A percentile compares a stretch with the other conserved stretches of the same genome.
These are phyloP conservation scores for Lentinula detonsa DNA, from an alignment of 768 basidiomycete species.

Conservation along the genomic window DNA sequence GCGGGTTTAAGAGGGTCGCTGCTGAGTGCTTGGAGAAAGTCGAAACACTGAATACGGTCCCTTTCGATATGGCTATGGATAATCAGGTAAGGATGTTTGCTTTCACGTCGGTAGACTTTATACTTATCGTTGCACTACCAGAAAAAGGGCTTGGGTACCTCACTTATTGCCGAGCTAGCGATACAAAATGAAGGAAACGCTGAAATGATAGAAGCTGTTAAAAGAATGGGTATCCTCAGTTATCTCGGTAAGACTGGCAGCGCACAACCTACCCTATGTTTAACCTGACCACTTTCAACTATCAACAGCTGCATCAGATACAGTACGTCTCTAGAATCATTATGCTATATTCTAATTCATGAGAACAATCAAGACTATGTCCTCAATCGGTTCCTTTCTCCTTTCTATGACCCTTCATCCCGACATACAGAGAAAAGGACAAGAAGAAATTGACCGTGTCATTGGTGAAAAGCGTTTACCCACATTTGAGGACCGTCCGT, in stretches of 20 bases:
- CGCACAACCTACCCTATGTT: not conserved
- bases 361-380: not conserved
- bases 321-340: not conserved
- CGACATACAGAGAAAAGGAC: not conserved
- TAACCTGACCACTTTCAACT: not conserved
- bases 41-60: not conserved
- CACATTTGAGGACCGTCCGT: slow-evolving; percentile 2
- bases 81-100: not conserved
- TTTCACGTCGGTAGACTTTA: not conserved
- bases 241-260: not conserved
- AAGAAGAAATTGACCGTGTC: slow-evolving; percentile 1
- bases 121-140: not conserved
- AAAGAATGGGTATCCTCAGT: not conserved
- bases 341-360: not conserved
- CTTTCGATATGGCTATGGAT: not conserved
- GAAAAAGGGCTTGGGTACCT: not conserved
- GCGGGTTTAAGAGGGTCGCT: not conserved
- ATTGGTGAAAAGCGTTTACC: not conserved
- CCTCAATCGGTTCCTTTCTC: slow-evolving; percentile 10
- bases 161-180: not conserved
- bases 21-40: not conserved
- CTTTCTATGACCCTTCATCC: slow-evolving; percentile 9
- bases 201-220: not conserved
- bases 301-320: not conserved
- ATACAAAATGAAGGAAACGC: not conserved